phyloP scores from a whole-genome alignment of 805 yeast genomes.

The Wickerhamomyces bisporus region DNA sequence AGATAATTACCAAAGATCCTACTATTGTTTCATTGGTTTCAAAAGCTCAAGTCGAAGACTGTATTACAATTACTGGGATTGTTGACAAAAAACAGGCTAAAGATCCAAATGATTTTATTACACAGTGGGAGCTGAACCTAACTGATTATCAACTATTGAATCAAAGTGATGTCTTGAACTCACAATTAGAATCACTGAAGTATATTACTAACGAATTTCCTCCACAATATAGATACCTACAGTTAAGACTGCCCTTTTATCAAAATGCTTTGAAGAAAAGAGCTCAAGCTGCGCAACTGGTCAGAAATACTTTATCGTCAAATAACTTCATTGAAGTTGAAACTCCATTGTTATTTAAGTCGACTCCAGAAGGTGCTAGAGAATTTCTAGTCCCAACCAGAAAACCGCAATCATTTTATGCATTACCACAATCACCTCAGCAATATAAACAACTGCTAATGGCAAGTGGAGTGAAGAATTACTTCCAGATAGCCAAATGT shows the following conservation, averaged over 20 bases:
- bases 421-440: slow-evolving; percentile 96
- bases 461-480: slow-evolving; percentile 86
- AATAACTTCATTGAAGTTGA: slow-evolving; percentile 73
- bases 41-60: slow-evolving; percentile 64
- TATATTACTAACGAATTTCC: slow-evolving; percentile 58
- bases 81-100: slow-evolving; percentile 31
- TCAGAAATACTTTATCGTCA: slow-evolving; percentile 38
- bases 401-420: slow-evolving; percentile 57
- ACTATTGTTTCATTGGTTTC: slow-evolving; percentile 35
- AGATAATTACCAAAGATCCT: slow-evolving; percentile 41
- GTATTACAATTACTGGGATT: slow-evolving; percentile 60
- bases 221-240: slow-evolving; percentile 75
- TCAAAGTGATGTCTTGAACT: slow-evolving; percentile 54
- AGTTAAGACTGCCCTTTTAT: slow-evolving; percentile 55
- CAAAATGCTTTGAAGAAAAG: slow-evolving; percentile 55
- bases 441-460: slow-evolving; percentile 92
- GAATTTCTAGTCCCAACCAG: slow-evolving; percentile 95
- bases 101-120: slow-evolving; percentile 9
- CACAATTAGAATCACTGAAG: slow-evolving; percentile 61
- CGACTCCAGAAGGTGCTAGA: slow-evolving; percentile 97
- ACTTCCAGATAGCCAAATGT: slow-evolving; percentile 90
- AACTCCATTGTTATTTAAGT: slow-evolving; percentile 88
- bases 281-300: slow-evolving; percentile 45
- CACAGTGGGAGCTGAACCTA: slow-evolving; percentile 55
- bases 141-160: slow-evolving; percentile 52